Percentiles rank a stretch among this genome's conserved stretches.
Evolutionary conservation across 306 rosid genomes (phyloP).

Genomic region (Corylus americana): DNA sequence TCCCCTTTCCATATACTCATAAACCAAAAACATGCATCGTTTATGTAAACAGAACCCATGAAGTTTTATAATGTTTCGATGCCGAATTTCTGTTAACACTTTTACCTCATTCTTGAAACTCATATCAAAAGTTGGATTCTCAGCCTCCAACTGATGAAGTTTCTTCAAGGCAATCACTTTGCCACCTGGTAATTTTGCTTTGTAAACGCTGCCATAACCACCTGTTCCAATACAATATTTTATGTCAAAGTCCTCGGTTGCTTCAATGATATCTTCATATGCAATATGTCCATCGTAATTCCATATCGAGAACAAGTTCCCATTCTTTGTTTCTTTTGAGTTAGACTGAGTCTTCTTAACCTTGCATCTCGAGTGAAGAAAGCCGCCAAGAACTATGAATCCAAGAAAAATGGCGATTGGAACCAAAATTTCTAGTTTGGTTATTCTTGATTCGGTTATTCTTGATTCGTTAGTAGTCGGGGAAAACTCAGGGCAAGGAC

Average conservation of each 20-base stretch:
- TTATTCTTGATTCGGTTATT: too few species aligned
- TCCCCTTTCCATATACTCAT: slow-evolving; percentile 28
- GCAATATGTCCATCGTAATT: background rate
- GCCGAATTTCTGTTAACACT: slow-evolving; percentile 8
- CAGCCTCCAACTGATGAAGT: background rate
- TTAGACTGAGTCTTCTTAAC: background rate
- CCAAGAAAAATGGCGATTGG: background rate
- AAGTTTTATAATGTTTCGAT: slow-evolving; percentile 18
- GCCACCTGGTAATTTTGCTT: slow-evolving; percentile 10
- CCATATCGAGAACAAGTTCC: background rate
- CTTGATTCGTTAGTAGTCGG: background rate
- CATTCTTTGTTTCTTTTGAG: background rate
- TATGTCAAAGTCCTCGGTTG: background rate
- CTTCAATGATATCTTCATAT: background rate
- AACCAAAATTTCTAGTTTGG: background rate
- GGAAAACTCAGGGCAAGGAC: background rate
- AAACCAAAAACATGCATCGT: slow-evolving; percentile 23
- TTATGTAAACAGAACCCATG: slow-evolving; percentile 27
- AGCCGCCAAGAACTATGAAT: background rate
- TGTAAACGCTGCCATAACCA: background rate
- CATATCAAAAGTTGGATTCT: background rate
- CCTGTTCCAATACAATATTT: slow-evolving; percentile 21
- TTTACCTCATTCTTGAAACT: slow-evolving; percentile 20
- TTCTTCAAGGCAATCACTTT: slow-evolving; percentile 25
- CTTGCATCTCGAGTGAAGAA: background rate